These are phyloP conservation scores for Didymella arachidicola DNA, from an alignment of 2,329 filamentous ascomycete genomes.

Conservation along the genomic window DNA sequence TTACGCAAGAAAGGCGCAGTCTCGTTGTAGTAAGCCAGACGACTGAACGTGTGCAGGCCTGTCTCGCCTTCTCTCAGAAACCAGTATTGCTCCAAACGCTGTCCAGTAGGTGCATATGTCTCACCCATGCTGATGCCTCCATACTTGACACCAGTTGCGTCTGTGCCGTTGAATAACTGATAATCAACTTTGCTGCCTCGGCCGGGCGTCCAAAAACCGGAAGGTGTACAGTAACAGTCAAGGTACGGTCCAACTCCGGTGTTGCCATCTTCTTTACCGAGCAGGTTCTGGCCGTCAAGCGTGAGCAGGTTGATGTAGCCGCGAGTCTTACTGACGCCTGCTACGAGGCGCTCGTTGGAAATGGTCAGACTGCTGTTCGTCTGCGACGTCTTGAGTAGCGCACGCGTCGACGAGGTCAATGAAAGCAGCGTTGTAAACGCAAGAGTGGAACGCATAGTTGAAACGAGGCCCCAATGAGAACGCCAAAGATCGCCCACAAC, in stretches of 20 bases:
- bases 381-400: slow-evolving; percentile 29
- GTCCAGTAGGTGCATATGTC: slow-evolving; percentile 64
- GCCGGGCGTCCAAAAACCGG: slow-evolving; percentile 63
- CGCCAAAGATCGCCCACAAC: slow-evolving; percentile 1
- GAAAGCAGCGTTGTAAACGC: slow-evolving; percentile 22
- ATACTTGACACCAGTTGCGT: slow-evolving; percentile 61
- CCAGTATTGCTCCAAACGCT: slow-evolving; percentile 69
- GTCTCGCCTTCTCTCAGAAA: slow-evolving; percentile 68
- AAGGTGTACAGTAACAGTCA: slow-evolving; percentile 43
- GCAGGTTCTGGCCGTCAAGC: slow-evolving; percentile 54
- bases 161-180: slow-evolving; percentile 50
- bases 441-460: slow-evolving; percentile 26
- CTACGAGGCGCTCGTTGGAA: slow-evolving; percentile 54
- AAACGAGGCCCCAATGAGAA: neutral
- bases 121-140: slow-evolving; percentile 67
- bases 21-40: slow-evolving; percentile 66
- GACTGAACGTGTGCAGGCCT: slow-evolving; percentile 60
- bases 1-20: slow-evolving; percentile 64
- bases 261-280: slow-evolving; percentile 31
- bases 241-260: slow-evolving; percentile 49
- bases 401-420: slow-evolving; percentile 21
- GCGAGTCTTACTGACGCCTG: slow-evolving; percentile 54
- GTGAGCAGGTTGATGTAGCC: slow-evolving; percentile 55
- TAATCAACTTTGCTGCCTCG: slow-evolving; percentile 61
- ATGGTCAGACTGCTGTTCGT: slow-evolving; percentile 47